Evolutionary conservation across 176 grass and related monocot species (phyloP), one percentile per base, ranked within the genome.

Genomic region (Oryza officinalis): DNA sequence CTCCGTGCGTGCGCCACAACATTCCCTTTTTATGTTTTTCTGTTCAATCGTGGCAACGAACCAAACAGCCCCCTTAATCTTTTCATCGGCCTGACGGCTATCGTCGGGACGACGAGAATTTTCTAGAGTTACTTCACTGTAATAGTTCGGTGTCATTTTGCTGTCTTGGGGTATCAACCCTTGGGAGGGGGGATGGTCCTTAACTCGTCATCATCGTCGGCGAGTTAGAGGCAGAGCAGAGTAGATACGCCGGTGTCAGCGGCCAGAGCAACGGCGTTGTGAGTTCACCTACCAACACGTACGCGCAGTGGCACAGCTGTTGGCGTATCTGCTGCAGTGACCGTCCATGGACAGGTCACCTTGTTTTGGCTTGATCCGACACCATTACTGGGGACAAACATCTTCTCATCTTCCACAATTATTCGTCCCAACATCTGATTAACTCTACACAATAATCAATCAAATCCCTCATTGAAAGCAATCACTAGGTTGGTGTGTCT

Each of bases 231-330:
- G 37, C 45, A 28, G 31, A 37, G 65, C 2, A 11, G 57, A 11
- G 8, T 17, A 41, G 71, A 84, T 76, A 84, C 44, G n/a, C 45
- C 32, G 7, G 79, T 64, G 85, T 47, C 71, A 82, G 63, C 31
- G 63, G 45, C 15, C 79, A 71, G 72, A 77, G 86, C 85, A 70
- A 63, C 52, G 85, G 49, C 27, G 85, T 33, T 47, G 79, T 70
- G 78, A 81, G 3, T 61, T 61, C 50, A 83, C 72, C 72, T 13
- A 71, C 85, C 68, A 69, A 17, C 22, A 63, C 80, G 0, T 43
- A 63, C 49, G 81, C 8, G 61, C 11, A 3, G 8, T 10, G 23
- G 59, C 72, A 64, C 60, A 47, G 69, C 57, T 61, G n/a, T 61
- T 61, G 57, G 57, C 57, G 57, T 23, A 61, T 61, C 57, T 3